Conservation (phyloP, 2,329 filamentous ascomycete species). For the Zarea fungicola region DNA sequence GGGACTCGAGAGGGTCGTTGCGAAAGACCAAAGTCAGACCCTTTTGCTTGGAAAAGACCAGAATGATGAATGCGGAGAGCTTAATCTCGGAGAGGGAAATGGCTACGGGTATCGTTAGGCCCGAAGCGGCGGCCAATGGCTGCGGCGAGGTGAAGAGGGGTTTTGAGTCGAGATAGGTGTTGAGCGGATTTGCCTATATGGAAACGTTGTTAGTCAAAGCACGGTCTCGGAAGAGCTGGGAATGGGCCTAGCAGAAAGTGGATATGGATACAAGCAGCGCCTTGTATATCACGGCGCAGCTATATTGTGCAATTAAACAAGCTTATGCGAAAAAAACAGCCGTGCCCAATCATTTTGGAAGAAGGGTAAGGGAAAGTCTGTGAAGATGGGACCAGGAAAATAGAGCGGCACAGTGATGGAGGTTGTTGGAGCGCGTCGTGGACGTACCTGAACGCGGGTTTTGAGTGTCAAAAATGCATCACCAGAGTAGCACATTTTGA, state of each 20-base stretch:
- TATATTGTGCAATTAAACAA: conserved; percentile 7
- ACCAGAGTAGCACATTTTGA: conserved; percentile 97
- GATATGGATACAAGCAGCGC: conserved; percentile 1
- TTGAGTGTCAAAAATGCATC: conserved; percentile 94
- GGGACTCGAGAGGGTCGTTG: conserved; percentile 94
- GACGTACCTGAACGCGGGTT: conserved; percentile 82
- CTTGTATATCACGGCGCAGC: background rate
- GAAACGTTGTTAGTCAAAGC: conserved; percentile 10
- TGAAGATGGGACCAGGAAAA: background rate
- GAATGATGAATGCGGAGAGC: conserved; percentile 91
- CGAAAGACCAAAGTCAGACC: conserved; percentile 94
- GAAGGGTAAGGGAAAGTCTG: background rate
- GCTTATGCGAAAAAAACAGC: conserved; percentile 1
- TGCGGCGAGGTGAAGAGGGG: conserved; percentile 89
- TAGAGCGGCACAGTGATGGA: background rate
- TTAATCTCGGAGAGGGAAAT: conserved; percentile 96
- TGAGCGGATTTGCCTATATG: conserved; percentile 79
- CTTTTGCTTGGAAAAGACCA: conserved; percentile 97
- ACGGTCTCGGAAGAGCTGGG: background rate
- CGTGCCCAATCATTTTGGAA: background rate
- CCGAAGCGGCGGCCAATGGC: conserved; percentile 83
- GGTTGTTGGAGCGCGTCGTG: conserved; percentile 13
- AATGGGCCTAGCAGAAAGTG: background rate
- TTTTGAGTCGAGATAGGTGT: conserved; percentile 90
- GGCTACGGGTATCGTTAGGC: conserved; percentile 93